Percentiles rank a stretch among this genome's conserved stretches.
These are phyloP conservation scores for Claviceps purpurea DNA, from an alignment of 2,329 filamentous ascomycete species.

Conservation along the genomic window DNA sequence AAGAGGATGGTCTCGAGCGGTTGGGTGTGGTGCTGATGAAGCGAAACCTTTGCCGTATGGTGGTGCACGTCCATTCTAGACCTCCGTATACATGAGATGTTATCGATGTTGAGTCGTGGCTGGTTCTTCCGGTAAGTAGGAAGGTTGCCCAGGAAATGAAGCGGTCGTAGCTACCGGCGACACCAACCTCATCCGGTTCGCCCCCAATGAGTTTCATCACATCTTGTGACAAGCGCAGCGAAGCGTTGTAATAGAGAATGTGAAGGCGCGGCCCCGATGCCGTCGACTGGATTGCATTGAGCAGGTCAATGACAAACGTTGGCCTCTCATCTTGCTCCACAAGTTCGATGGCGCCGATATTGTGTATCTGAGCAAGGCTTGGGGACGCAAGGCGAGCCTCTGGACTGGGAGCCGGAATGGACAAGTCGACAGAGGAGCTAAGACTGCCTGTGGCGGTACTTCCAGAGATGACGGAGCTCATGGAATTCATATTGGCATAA, in stretches of 20 bases:
- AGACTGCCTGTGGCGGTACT: constrained; percentile 40
- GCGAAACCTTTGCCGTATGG: constrained; percentile 53
- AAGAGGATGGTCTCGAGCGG: constrained; percentile 8
- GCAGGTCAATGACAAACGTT: constrained; percentile 61
- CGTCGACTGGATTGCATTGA: constrained; percentile 40
- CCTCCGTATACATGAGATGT: constrained; percentile 49
- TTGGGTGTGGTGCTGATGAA: constrained; percentile 47
- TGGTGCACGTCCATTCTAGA: constrained; percentile 57
- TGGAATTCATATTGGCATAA: constrained; percentile 35
- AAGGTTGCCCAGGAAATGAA: constrained; percentile 61
- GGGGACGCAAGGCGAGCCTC: constrained; percentile 34
- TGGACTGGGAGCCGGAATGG: constrained; percentile 35
- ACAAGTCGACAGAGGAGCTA: constrained; percentile 40
- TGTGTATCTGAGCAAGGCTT: constrained; percentile 36
- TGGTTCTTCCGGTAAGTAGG: constrained; percentile 37
- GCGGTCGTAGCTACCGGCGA: constrained; percentile 36
- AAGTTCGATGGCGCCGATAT: constrained; percentile 56
- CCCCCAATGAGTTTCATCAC: constrained; percentile 44
- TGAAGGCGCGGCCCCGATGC: constrained; percentile 36
- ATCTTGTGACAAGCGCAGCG: constrained; percentile 44
- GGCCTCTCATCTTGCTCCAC: constrained; percentile 65
- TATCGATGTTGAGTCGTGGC: constrained; percentile 33
- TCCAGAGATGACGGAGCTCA: constrained; percentile 33
- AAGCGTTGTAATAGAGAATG: constrained; percentile 55
- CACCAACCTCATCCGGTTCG: constrained; percentile 28